Percentiles rank a stretch among this genome's conserved stretches.
Conservation (phyloP, 495 filamentous ascomycete genomes). For the Arthonia radiata region DNA sequence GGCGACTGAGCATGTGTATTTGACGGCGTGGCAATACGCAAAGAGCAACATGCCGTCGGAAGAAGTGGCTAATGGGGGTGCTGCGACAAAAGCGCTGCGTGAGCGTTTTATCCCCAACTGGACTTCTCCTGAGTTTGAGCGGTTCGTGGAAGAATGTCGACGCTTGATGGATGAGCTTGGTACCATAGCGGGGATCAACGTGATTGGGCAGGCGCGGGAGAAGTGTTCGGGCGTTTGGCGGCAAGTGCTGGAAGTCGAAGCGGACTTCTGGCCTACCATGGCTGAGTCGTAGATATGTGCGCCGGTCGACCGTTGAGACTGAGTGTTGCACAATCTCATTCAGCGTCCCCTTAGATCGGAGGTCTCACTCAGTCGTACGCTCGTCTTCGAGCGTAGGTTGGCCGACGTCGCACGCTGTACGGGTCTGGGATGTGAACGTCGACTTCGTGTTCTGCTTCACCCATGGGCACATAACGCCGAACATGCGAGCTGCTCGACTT, state of each 20-base stretch:
- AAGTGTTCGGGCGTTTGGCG: constrained; percentile 23
- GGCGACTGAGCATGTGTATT: constrained; percentile 32
- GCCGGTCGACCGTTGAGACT: too few relatives aligned
- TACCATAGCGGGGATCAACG: constrained; percentile 3
- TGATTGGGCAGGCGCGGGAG: constrained; percentile 3
- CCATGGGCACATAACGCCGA: too few relatives aligned
- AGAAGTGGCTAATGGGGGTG: constrained; percentile 30
- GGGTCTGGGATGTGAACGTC: too few relatives aligned
- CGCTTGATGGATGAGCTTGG: constrained; percentile 21
- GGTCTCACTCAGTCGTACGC: too few relatives aligned
- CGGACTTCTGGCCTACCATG: constrained; percentile 29
- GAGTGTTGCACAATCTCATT: too few relatives aligned
- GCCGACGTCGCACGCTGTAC: too few relatives aligned
- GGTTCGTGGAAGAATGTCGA: constrained; percentile 24
- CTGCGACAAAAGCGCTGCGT: constrained; percentile 23
- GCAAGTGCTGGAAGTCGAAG: constrained; percentile 28
- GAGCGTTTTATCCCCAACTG: constrained; percentile 41
- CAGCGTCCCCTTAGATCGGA: too few relatives aligned
- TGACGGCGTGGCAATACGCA: background rate
- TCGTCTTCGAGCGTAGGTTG: too few relatives aligned
- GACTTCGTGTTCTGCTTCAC: too few relatives aligned
- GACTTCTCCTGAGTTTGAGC: constrained; percentile 31
- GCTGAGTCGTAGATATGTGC: too few relatives aligned
- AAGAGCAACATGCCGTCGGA: constrained; percentile 2
- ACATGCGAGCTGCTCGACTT: too few relatives aligned